Base-by-base conservation (phyloP, 2,329 filamentous ascomycete genomes). In the Stemphylium lycopersici region DNA sequence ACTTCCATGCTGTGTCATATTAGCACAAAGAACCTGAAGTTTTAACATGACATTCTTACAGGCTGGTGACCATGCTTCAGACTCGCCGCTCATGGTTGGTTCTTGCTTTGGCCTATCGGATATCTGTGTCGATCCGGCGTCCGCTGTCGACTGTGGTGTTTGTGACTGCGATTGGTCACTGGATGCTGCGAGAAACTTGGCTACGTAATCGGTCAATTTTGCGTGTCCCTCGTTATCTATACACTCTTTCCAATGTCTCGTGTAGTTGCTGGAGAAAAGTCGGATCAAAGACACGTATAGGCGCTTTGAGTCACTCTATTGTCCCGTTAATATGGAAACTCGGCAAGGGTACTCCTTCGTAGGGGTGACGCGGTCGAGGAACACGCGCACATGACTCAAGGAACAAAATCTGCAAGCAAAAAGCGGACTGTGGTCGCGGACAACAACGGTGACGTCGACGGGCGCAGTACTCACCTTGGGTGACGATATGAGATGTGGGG, bases 1-100 rank as follows among this genome's bases (percentile, higher is more conserved):
- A 81, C 65, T 87, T 84, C 90, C 90, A 95, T 38, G 90, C 89
- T 69, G 47, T 8, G 18, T n/a, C 6, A 6, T 7, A 55, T 71
- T 37, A 72, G 59, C 32, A 37, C 26, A 22, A 31, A 4, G 20
- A 16, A 20, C 1, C 4, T 15, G 6, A 7, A 5, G 13, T 13
- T 1, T 2, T 2, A 20, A 2, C 4, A 6, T 10, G 7, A 7
- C 4, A 5, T 29, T 55, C 69, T 62, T 63, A 78, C 76, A 79
- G 15, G 71, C 69, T 34, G 77, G 77, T 29, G 72, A 72, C 77
- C 77, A 79, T 40, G 63, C 69, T 36, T 60, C 51, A 15, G 50
- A 48, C 16, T 51, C 42, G 38, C 45, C 44, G 15, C 43, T 52
- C 10, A 46, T 42, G 6, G 40, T 31, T 38, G 60, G 47, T 15